Percentiles rank a stretch among this genome's conserved stretches.
phyloP scores from a whole-genome alignment of 495 filamentous ascomycete genomes.

The Acidiella bohemica region DNA sequence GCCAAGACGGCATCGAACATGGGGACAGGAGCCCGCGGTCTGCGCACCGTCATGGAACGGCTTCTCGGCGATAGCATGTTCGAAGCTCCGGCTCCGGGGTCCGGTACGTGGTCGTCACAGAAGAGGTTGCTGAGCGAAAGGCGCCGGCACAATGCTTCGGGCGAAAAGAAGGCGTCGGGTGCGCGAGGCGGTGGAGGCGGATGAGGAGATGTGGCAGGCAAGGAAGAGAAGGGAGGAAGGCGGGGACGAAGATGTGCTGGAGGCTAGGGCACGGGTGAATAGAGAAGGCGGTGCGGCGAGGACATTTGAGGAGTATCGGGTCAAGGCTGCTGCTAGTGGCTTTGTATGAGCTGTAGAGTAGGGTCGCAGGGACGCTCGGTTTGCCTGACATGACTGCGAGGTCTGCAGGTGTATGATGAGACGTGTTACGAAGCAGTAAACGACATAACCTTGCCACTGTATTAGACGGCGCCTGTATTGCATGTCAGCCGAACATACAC shows the following conservation, averaged over 20 bases:
- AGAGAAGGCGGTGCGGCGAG: conserved; percentile 20
- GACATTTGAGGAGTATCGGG: conserved; percentile 46
- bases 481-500: too few species aligned
- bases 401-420: too few species aligned
- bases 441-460: too few species aligned
- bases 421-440: too few species aligned
- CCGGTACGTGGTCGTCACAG: conserved; percentile 55
- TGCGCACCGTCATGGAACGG: conserved; percentile 81
- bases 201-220: conserved; percentile 52
- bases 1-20: conserved; percentile 59
- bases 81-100: conserved; percentile 52
- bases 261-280: conserved; percentile 10
- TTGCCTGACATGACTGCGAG: too few species aligned
- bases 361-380: too few species aligned
- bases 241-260: conserved; percentile 16
- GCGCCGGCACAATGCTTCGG: conserved; percentile 47
- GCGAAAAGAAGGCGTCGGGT: conserved; percentile 33
- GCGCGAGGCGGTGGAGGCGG: conserved; percentile 32
- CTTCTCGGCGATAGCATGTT: conserved; percentile 84
- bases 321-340: conserved; percentile 23
- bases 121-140: conserved; percentile 22
- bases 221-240: conserved; percentile 23
- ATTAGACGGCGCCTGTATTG: too few species aligned
- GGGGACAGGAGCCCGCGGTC: conserved; percentile 74
- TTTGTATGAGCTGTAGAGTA: too few species aligned